These are phyloP conservation scores for Exophiala sideris DNA, from an alignment of 2,329 filamentous ascomycete species.

Conservation along the genomic window DNA sequence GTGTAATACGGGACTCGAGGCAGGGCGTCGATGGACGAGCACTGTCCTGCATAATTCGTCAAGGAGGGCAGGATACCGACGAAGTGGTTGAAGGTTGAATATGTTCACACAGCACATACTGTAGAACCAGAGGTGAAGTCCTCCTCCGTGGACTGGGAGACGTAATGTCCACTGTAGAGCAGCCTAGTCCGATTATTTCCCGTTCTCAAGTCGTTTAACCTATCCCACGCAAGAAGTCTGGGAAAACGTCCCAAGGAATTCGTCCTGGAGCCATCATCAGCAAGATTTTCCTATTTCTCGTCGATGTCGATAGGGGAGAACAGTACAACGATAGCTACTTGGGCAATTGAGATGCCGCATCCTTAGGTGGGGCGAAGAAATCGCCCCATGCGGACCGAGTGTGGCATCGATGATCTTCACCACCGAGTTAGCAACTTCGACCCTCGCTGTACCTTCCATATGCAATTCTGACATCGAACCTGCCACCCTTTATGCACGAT, in stretches of 20 bases:
- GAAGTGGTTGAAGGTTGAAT: no score
- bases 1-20: not conserved
- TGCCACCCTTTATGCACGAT: no score
- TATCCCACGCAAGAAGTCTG: not conserved
- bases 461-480: no score
- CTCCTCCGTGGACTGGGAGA: not conserved
- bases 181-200: not conserved
- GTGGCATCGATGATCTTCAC: no score
- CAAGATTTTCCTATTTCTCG: not conserved
- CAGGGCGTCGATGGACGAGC: not conserved
- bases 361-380: not conserved
- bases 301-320: not conserved
- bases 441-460: no score
- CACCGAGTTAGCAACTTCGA: no score
- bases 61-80: not conserved
- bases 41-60: not conserved
- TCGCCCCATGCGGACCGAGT: not conserved
- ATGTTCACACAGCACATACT: not conserved
- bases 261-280: not conserved
- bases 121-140: not conserved
- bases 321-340: not conserved
- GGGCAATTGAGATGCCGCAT: not conserved
- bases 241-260: not conserved
- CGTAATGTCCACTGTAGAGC: not conserved
- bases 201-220: not conserved